Conservation (phyloP, 805 yeast genomes). For the Trichomonascus vanleenenianus region DNA sequence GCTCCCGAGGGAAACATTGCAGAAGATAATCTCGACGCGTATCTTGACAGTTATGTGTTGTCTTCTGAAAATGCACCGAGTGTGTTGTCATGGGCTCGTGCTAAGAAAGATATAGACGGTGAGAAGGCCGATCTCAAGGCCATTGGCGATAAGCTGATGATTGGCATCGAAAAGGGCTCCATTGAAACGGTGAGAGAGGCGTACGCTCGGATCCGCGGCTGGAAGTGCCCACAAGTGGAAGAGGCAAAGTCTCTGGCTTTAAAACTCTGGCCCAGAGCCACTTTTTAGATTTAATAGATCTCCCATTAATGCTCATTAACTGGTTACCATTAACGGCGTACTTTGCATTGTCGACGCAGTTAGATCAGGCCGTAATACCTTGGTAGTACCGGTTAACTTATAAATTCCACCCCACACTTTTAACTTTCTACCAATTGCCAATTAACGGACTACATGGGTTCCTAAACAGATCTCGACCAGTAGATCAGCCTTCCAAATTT, state of each 20-base stretch:
- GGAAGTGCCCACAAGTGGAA: too few species aligned
- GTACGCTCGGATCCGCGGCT: too few species aligned
- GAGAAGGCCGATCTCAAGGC: conserved; percentile 1
- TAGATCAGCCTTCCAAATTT: too few species aligned
- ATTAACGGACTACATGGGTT: too few species aligned
- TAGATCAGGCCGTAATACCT: neutral
- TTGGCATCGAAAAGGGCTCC: too few species aligned
- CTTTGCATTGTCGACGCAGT: too few species aligned
- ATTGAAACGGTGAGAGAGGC: too few species aligned
- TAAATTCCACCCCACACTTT: neutral
- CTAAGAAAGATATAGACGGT: conserved; percentile 15
- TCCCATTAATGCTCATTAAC: neutral
- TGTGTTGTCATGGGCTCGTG: conserved; percentile 22
- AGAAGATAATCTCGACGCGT: conserved; percentile 17
- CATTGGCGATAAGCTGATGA: too few species aligned
- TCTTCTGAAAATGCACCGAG: conserved; percentile 10
- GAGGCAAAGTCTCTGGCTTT: too few species aligned
- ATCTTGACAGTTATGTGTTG: conserved; percentile 19
- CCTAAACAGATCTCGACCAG: too few species aligned
- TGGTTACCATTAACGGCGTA: neutral
- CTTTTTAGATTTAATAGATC: neutral
- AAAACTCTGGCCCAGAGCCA: too few species aligned
- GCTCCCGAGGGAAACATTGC: conserved; percentile 18
- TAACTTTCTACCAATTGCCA: neutral
- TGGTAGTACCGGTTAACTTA: too few species aligned